phyloP scores from a whole-genome alignment of 352 stramenopile species.

The Aphanomyces cochlioides region DNA sequence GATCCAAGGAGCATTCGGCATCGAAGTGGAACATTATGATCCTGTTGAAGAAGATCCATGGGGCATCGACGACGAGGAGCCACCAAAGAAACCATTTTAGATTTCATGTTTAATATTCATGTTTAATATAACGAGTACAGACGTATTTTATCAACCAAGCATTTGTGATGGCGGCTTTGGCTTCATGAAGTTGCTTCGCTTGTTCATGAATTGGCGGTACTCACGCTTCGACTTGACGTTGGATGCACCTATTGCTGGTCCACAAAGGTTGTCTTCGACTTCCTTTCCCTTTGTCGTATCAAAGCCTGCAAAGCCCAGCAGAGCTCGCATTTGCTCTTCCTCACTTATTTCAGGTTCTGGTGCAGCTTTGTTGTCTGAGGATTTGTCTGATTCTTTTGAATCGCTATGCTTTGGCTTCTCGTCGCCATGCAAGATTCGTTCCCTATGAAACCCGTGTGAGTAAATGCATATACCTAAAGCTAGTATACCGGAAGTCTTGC shows the following conservation, averaged over 20 bases:
- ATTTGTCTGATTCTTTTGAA: background rate
- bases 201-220: constrained; percentile 98
- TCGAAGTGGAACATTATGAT: background rate
- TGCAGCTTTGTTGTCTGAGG: constrained; percentile 24
- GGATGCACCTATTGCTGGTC: constrained; percentile 71
- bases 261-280: constrained; percentile 90
- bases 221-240: constrained; percentile 90
- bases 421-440: constrained; percentile 29
- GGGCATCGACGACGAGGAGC: background rate
- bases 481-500: constrained; percentile 25
- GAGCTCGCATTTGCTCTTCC: constrained; percentile 77
- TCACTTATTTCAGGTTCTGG: constrained; percentile 42
- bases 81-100: constrained; percentile 14
- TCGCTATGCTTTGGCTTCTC: background rate
- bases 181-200: constrained; percentile 46
- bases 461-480: background rate
- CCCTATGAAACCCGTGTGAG: constrained; percentile 9
- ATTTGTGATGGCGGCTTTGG: constrained; percentile 6
- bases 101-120: no score
- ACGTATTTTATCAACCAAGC: background rate
- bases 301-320: constrained; percentile 90
- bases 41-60: constrained; percentile 13
- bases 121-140: no score
- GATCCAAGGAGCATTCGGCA: constrained; percentile 34
- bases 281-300: constrained; percentile 90